These are phyloP conservation scores for Gonium pectorale DNA, from an alignment of 139 green algal genomes.

Conservation along the genomic window DNA sequence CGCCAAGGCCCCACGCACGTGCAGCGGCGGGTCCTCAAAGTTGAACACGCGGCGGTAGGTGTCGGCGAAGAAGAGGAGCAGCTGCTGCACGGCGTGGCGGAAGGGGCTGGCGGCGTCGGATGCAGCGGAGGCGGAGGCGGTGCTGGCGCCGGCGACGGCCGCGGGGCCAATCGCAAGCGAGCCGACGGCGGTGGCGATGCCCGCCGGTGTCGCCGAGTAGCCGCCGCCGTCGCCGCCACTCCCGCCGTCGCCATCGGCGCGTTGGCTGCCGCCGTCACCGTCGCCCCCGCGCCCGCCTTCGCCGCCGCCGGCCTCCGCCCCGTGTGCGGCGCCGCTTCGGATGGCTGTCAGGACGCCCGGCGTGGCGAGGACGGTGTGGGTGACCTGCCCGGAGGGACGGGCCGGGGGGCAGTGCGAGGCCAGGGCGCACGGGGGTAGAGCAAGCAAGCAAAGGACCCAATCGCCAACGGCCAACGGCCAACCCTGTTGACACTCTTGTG, in stretches of 20 bases:
- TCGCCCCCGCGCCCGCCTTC: neutral
- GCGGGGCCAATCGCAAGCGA: too few species aligned
- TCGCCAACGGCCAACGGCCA: too few species aligned
- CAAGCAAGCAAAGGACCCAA: too few species aligned
- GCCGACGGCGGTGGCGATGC: too few species aligned
- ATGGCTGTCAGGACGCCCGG: slow-evolving; percentile 67
- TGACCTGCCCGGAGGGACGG: slow-evolving; percentile 70
- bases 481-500: too few species aligned
- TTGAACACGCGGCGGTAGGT: slow-evolving; percentile 87
- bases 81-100: slow-evolving; percentile 60
- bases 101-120: slow-evolving; percentile 56
- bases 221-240: neutral
- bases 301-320: neutral
- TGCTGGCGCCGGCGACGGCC: neutral
- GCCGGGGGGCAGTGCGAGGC: neutral
- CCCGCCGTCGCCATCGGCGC: neutral
- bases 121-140: neutral
- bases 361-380: slow-evolving; percentile 91
- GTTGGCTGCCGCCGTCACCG: neutral
- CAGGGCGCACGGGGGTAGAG: neutral
- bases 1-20: slow-evolving; percentile 67
- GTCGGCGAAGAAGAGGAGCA: slow-evolving; percentile 83
- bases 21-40: slow-evolving; percentile 89
- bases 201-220: neutral
- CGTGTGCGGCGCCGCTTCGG: neutral